These are phyloP conservation scores for Serendipita sp. DNA, from an alignment of 1,284 basidiomycete species.

Conservation along the genomic window DNA sequence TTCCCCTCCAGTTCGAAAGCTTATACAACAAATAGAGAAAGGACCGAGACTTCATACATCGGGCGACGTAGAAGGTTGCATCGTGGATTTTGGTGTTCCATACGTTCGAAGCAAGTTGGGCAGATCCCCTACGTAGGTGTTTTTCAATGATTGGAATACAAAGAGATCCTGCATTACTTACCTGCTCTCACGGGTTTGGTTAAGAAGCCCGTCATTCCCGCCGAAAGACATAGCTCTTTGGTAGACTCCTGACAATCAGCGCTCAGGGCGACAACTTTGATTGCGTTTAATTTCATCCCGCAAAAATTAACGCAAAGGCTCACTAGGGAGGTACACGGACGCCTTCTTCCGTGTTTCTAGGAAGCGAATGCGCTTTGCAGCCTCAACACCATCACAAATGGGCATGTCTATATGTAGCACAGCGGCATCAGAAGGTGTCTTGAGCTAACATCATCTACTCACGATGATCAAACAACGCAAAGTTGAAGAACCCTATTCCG, in stretches of 20 bases:
- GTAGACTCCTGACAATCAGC: slow-evolving; percentile 62
- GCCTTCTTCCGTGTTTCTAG: slow-evolving; percentile 43
- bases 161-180: slow-evolving; percentile 19
- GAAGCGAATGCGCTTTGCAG: slow-evolving; percentile 43
- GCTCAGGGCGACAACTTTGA: slow-evolving; percentile 50
- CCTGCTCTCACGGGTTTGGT: slow-evolving; percentile 53
- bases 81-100: background rate
- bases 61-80: no score
- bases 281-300: background rate
- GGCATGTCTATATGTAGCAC: slow-evolving; percentile 42
- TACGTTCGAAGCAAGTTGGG: background rate
- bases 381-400: slow-evolving; percentile 58
- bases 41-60: no score
- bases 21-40: no score
- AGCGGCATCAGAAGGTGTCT: background rate
- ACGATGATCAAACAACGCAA: slow-evolving; percentile 61
- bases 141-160: background rate
- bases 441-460: slow-evolving; percentile 17
- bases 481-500: slow-evolving; percentile 49
- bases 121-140: background rate
- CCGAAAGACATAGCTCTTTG: slow-evolving; percentile 53
- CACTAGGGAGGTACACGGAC: slow-evolving; percentile 39
- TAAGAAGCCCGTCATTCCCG: slow-evolving; percentile 59
- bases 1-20: no score
- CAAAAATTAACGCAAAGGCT: slow-evolving; percentile 16